Evolutionary conservation across 345 rosid species (phyloP).

Genomic region (Aegle marmelos): DNA sequence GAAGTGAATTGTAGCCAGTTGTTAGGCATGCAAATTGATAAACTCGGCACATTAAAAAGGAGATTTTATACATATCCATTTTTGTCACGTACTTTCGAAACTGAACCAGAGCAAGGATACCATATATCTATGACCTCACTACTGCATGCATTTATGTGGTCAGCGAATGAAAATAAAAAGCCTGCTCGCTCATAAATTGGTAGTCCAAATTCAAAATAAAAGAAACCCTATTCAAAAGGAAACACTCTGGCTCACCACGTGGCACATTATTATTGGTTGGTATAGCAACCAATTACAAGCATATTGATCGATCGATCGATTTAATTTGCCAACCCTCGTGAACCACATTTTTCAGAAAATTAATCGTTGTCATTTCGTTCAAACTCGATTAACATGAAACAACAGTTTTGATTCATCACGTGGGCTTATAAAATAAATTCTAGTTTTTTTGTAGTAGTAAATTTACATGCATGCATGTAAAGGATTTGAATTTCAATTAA

Average conservation of each 20-base stretch:
- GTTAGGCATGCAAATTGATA: neutral
- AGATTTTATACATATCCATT: neutral
- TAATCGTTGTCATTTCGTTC: neutral
- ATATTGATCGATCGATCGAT: neutral
- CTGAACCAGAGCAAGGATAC: neutral
- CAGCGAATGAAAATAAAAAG: neutral
- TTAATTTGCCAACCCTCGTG: neutral
- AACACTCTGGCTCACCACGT: neutral
- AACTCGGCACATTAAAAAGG: neutral
- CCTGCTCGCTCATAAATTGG: neutral
- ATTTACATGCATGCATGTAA: slow-evolving; percentile 1
- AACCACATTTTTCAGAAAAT: neutral
- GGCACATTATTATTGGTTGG: neutral
- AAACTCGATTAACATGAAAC: neutral
- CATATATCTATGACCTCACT: neutral
- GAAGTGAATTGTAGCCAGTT: neutral
- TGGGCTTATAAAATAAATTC: neutral
- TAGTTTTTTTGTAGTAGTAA: neutral
- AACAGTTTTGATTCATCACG: neutral
- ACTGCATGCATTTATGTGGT: slow-evolving; percentile 1
- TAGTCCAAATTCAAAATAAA: neutral
- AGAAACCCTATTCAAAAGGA: neutral
- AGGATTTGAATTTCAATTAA: neutral
- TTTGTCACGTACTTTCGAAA: neutral
- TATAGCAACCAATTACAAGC: too few species aligned